Evolutionary conservation across 495 filamentous ascomycete genomes (phyloP).

Genomic region (Echria macrotheca): DNA sequence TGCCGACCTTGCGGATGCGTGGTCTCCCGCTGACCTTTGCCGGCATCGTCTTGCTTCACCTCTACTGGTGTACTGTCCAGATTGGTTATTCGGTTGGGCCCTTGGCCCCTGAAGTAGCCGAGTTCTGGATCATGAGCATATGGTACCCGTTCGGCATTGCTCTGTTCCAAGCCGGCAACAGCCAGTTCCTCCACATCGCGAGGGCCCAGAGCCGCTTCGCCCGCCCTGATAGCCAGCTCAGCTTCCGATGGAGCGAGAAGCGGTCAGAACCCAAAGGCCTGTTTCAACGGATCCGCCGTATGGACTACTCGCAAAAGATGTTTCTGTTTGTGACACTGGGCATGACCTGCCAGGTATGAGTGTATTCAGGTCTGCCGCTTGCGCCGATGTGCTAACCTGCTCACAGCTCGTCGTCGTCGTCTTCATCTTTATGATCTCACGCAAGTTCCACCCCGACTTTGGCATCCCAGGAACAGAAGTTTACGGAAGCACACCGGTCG

Average conservation of each 20-base stretch:
- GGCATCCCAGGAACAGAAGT: conserved; percentile 39
- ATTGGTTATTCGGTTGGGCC: conserved; percentile 57
- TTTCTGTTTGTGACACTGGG: conserved; percentile 46
- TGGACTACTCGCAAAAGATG: conserved; percentile 43
- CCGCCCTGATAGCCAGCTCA: conserved; percentile 18
- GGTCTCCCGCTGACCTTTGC: conserved; percentile 54
- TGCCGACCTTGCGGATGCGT: conserved; percentile 58
- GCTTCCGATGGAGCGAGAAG: conserved; percentile 24
- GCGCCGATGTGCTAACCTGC: no score
- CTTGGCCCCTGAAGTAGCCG: conserved; percentile 40
- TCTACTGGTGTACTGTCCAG: conserved; percentile 57
- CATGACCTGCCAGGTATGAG: conserved; percentile 50
- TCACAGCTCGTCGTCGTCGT: conserved; percentile 54
- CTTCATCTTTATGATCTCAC: conserved; percentile 59
- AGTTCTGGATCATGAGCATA: conserved; percentile 73
- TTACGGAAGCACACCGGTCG: conserved; percentile 40
- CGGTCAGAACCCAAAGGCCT: background rate
- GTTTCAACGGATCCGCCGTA: conserved; percentile 18
- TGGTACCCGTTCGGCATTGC: conserved; percentile 66
- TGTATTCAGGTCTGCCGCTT: no score
- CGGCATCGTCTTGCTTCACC: conserved; percentile 55
- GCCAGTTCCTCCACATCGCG: conserved; percentile 59
- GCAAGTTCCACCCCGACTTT: conserved; percentile 53
- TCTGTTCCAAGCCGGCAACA: conserved; percentile 65
- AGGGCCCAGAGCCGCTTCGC: conserved; percentile 45